Base-by-base conservation (phyloP, 2,329 filamentous ascomycete species). In the Xylaria multiplex region DNA sequence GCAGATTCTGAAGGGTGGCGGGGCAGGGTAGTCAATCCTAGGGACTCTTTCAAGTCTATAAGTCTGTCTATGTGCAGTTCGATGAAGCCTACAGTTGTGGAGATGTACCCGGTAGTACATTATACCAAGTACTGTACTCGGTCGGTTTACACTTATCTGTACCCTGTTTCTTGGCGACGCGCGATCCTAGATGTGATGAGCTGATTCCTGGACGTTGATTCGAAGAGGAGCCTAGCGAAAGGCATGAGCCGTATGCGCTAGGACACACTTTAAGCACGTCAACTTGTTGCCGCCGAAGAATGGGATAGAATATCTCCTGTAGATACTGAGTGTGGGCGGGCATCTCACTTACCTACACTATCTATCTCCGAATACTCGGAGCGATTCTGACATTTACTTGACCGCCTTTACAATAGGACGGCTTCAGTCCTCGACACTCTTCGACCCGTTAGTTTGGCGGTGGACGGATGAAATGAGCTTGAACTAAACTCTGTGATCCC, bases 111-210 rank as follows among this genome's bases (percentile, higher is more conserved):
- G 45, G 16, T 49, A 49, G 46, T 49, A 13, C 35, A 49, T 27
- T 27, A 27, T 27, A 27, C 27, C 5, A 37, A 9, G 35, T 37
- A 37, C 35, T 37, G 35, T 37, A 37, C 35, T 37, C 42, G 56
- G 40, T 63, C 63, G 61, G 59, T 64, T 57, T 56, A 59, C 56
- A 64, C 59, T 61, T 65, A 69, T 53, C 55, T 74, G 71, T 69
- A 72, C 62, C 60, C 54, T 66, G 64, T 55, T 58, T 71, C 74
- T 76, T 76, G 74, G 74, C 74, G 74, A 75, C 72, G 74, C 74
- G 72, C 73, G 72, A 76, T 76, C 74, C 74, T 66, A 73, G 73
- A 71, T 71, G 74, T 76, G 72, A 75, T 70, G 70, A 72, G 70
- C 66, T 59, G 61, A 65, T 69, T 72, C 65, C 64, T 56, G 37